Base-by-base conservation (phyloP, 257 asterid genomes). In the Thymus quinquecostatus region DNA sequence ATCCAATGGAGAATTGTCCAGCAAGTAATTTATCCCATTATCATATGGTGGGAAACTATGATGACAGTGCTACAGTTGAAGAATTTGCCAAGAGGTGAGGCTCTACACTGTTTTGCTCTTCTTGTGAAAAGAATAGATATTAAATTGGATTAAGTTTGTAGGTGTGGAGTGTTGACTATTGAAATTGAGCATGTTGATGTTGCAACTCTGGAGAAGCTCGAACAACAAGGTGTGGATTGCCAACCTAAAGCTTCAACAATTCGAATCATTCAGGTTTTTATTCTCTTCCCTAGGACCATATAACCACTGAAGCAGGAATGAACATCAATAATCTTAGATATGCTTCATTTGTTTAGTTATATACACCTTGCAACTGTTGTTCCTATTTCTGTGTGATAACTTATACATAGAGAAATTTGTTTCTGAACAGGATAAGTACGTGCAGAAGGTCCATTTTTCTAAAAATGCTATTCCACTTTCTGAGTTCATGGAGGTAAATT, bases 101-200 rank as follows among this genome's bases (percentile, higher is more conserved):
- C 57, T 45, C 38, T 67, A 4, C 12, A 4, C 43, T 2, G 10
- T 61, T 56, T 66, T 13, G 5, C 36, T 14, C 71, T 61, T 59
- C n/a, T 49, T 62, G 60, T 64, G 36, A 66, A 55, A 10, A 6
- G 28, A 60, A 49, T 47, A 21, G 14, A 11, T 21, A 21, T 62
- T 82, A 30, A 77, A 33, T 68, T 69, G 65, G n/a, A 73, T 78
- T 44, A 21, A 43, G 60, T 60, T 86, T 78, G 77, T 80, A 95
- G 99, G 74, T 95, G 99, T 84, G 96, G 89, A 67, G 96, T 95
- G 58, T 79, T 95, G 62, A 95, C 99, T 0, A 75, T 92, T 28
- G 99, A 95, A 77, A 89, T 92, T 70, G 99, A 95, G 86, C 99
- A 95, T 80, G 99, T 95, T 58, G 87, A 95, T 81, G 98, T 78